Evolutionary conservation across 2,329 filamentous ascomycete species (phyloP), one percentile per base, ranked within the genome.

Genomic region (Hypoxylon sp.): DNA sequence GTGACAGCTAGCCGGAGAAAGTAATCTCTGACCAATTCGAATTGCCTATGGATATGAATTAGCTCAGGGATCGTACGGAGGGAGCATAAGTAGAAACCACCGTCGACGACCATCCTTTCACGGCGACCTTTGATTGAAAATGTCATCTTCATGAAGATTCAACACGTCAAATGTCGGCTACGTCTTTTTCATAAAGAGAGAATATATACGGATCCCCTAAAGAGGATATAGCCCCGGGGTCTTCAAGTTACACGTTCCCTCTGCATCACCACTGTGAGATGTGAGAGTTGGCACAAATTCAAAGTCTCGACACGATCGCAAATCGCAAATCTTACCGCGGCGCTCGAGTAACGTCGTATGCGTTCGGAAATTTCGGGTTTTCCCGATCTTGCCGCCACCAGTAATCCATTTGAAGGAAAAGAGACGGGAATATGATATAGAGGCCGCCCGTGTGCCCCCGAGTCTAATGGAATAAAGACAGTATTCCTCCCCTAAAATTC

Each of bases 281-380:
- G 17, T 6, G 29, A 42, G 10, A 9, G 39, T 55, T 13, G 51
- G 31, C 63, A 57, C 48, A 47, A 17, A 14, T 55, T 53, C 51
- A 53, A 19, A 39, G 14, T 19, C 22, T 44, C 3, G n/a, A 5
- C 24, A 26, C 8, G 9, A 35, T 48, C 10, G 29, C 53, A 55
- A 19, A 42, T 26, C 29, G 65, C 39, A 35, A 60, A 63, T 62
- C 50, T 57, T 65, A 14, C 55, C 54, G 50, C 17, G n/a, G 35
- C 65, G 50, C 9, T 61, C 47, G 24, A 54, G 56, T 56, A 65
- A 62, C 61, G 61, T 70, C 46, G 46, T 56, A 61, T 37, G 29
- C 50, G 37, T 39, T 60, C 29, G 17, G 55, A 52, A 29, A 22
- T 22, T 42, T 47, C 26, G 35, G 44, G 17, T 3, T 8, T 52